Evolutionary conservation across 2,329 filamentous ascomycete genomes (phyloP).

Genomic region (Hypocrella siamensis): DNA sequence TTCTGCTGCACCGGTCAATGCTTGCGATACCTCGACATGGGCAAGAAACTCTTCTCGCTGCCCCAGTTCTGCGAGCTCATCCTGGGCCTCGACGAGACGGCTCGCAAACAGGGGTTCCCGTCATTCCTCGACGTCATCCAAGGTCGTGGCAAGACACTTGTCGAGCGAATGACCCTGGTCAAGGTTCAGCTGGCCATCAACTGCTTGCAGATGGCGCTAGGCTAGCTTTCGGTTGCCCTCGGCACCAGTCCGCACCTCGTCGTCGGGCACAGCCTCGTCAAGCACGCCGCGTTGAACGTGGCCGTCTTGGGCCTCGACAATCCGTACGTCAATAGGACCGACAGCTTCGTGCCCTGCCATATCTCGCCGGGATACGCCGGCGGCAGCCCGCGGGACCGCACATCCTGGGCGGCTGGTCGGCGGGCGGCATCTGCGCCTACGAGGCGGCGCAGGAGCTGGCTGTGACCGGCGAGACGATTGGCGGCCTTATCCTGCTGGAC

Average conservation of each 20-base stretch:
- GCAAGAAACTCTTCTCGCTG: slow-evolving; percentile 16
- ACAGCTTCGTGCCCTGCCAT: slow-evolving; percentile 1
- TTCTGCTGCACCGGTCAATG: slow-evolving; percentile 33
- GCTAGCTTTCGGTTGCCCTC: slow-evolving; percentile 22
- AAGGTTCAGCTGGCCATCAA: slow-evolving; percentile 22
- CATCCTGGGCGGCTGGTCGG: slow-evolving; percentile 1
- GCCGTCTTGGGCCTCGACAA: slow-evolving; percentile 18
- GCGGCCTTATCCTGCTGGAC: background rate
- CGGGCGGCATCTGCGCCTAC: slow-evolving; percentile 1
- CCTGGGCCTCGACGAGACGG: slow-evolving; percentile 15
- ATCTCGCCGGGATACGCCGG: slow-evolving; percentile 4
- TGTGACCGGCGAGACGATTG: background rate
- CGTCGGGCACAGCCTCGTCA: slow-evolving; percentile 50
- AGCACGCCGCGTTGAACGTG: slow-evolving; percentile 57
- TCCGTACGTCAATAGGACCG: slow-evolving; percentile 2
- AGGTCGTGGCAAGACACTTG: slow-evolving; percentile 15
- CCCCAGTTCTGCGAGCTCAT: slow-evolving; percentile 18
- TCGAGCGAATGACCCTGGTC: slow-evolving; percentile 5
- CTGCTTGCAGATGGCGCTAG: slow-evolving; percentile 24
- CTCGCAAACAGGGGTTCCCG: slow-evolving; percentile 17
- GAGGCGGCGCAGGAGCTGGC: background rate
- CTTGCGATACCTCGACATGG: slow-evolving; percentile 14
- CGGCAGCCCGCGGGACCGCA: slow-evolving; percentile 4
- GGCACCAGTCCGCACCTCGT: slow-evolving; percentile 38
- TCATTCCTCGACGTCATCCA: slow-evolving; percentile 26